A percentile compares a stretch with the other conserved stretches of the same genome.
Conservation (phyloP, 1,284 basidiomycete genomes). For the Porodaedalea pini region DNA sequence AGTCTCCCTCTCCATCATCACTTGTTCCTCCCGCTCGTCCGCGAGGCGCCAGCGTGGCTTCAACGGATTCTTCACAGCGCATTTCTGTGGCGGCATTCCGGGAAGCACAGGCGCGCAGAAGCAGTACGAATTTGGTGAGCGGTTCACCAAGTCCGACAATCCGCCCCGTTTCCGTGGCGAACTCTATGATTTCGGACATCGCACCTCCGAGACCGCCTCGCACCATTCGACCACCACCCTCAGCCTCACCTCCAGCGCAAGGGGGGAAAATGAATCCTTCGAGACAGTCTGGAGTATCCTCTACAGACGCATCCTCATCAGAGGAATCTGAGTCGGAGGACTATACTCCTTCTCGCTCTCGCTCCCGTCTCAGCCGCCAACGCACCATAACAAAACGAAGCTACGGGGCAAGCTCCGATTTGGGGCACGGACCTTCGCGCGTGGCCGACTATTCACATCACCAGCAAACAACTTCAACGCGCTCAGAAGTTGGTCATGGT, state of each 20-base stretch:
- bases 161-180: constrained; percentile 29
- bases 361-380: constrained; percentile 22
- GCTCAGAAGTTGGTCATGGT: constrained; percentile 18
- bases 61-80: constrained; percentile 56
- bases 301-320: constrained; percentile 33
- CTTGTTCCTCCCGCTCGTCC: constrained; percentile 38
- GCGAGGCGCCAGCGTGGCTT: constrained; percentile 54
- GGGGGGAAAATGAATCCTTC: constrained; percentile 3
- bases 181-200: constrained; percentile 19
- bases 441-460: constrained; percentile 14
- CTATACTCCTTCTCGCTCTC: constrained; percentile 38
- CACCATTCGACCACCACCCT: constrained; percentile 3
- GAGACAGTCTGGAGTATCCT: constrained; percentile 34
- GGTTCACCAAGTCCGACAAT: constrained; percentile 48
- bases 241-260: constrained; percentile 4
- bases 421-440: constrained; percentile 18
- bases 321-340: constrained; percentile 41
- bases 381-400: constrained; percentile 24
- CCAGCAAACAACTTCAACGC: constrained; percentile 17
- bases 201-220: constrained; percentile 20
- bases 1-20: constrained; percentile 24
- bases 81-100: constrained; percentile 76
- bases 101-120: constrained; percentile 67
- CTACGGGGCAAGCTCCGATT: constrained; percentile 20
- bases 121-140: constrained; percentile 56